phyloP scores from a whole-genome alignment of 352 stramenopile species.

The Phytophthora palmivora region DNA sequence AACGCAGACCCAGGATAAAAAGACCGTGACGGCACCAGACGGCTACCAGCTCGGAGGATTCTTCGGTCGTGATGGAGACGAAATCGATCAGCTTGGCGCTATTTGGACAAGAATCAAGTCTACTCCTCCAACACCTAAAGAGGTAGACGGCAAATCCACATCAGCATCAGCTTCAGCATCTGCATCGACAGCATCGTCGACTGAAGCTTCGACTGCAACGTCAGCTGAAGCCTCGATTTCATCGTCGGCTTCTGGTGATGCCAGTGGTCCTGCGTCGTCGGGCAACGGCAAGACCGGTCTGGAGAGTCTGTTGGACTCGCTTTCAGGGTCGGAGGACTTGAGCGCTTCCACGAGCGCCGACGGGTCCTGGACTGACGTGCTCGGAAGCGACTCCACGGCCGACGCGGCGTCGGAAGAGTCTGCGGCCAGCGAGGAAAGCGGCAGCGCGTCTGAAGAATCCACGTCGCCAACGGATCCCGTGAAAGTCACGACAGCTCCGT shows the following conservation, averaged over 20 bases:
- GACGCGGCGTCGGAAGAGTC: no score
- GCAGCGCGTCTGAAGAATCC: no score
- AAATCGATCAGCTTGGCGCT: background rate
- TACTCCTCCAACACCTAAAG: background rate
- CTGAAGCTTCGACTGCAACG: background rate
- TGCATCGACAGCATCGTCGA: no score
- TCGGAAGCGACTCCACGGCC: no score
- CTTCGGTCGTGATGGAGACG: slow-evolving; percentile 1
- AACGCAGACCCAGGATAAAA: background rate
- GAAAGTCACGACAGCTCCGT: no score
- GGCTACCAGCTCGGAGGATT: slow-evolving; percentile 1
- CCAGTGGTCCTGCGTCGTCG: background rate
- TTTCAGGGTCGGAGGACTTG: no score
- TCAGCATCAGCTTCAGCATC: no score
- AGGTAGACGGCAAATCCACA: no score
- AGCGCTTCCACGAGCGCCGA: no score
- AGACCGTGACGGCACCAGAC: background rate
- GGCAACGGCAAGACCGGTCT: background rate
- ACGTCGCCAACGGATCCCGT: no score
- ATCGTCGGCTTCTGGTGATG: background rate
- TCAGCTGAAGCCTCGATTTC: background rate
- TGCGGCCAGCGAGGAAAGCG: no score
- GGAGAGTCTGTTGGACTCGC: background rate
- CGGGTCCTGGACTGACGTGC: no score
- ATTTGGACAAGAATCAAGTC: background rate